A percentile compares a stretch with the other conserved stretches of the same genome.
phyloP scores from a whole-genome alignment of 371 early-diverging fungal species.

The Syncephalastrum sp. region DNA sequence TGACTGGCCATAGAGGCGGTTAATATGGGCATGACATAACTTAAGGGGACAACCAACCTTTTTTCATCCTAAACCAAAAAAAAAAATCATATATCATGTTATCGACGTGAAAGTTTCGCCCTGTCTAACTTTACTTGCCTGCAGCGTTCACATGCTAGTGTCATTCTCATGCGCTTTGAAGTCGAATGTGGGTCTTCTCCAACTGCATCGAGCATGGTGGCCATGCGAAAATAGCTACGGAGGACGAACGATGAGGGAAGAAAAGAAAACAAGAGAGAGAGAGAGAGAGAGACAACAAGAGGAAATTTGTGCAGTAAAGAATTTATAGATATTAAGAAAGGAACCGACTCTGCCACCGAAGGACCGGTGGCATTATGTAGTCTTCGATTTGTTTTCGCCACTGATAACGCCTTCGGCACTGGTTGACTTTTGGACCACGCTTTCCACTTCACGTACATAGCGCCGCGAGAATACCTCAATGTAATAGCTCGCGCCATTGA shows the following conservation, averaged over 20 bases:
- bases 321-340: too few species aligned
- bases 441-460: conserved; percentile 55
- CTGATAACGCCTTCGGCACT: neutral
- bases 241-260: neutral
- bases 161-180: conserved; percentile 51
- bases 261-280: conserved; percentile 5
- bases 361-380: conserved; percentile 1
- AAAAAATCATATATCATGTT: neutral
- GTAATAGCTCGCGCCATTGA: conserved; percentile 74
- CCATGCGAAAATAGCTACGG: neutral
- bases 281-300: neutral
- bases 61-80: conserved; percentile 30
- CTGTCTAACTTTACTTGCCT: conserved; percentile 27
- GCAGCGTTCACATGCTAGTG: conserved; percentile 56
- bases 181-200: conserved; percentile 17
- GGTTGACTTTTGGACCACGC: conserved; percentile 25
- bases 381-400: conserved; percentile 6
- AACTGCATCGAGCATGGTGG: neutral
- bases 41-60: conserved; percentile 20
- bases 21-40: neutral
- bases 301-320: too few species aligned
- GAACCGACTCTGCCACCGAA: too few species aligned
- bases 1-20: conserved; percentile 28
- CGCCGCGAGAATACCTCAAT: conserved; percentile 70
- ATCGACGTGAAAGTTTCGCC: neutral